A percentile compares a stretch with the other conserved stretches of the same genome.
Evolutionary conservation across 192 early-diverging fungal species (phyloP).

Genomic region (Lunasporangiospora selenospora): DNA sequence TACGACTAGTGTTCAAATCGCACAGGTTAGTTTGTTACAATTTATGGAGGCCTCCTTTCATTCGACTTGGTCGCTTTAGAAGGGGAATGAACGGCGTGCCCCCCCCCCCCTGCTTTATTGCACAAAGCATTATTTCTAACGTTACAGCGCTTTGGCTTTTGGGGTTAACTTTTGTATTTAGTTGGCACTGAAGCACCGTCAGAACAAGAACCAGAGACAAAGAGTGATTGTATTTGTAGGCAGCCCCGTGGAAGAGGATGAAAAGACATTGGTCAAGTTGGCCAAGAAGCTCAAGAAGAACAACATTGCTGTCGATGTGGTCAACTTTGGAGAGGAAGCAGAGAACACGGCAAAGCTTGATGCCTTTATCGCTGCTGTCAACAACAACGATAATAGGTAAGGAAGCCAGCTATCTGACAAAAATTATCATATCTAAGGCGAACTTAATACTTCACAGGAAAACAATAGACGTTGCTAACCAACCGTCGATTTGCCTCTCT

Average conservation of each 20-base stretch:
- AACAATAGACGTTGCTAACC: too few species aligned
- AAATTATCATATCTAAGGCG: neutral
- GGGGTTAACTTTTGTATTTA: constrained; percentile 27
- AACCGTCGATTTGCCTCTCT: neutral
- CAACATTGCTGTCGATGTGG: constrained; percentile 92
- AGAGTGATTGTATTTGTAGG: constrained; percentile 94
- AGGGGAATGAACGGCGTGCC: neutral
- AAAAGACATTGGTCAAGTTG: constrained; percentile 83
- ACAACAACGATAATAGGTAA: constrained; percentile 91
- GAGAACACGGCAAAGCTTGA: constrained; percentile 90
- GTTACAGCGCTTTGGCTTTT: neutral
- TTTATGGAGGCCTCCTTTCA: neutral
- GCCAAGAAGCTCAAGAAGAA: constrained; percentile 99
- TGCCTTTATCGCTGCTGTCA: constrained; percentile 89
- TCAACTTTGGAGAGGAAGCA: constrained; percentile 95
- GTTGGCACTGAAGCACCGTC: constrained; percentile 95
- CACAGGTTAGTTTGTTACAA: constrained; percentile 72
- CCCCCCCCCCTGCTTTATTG: neutral
- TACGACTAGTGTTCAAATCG: constrained; percentile 92
- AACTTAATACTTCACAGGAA: neutral
- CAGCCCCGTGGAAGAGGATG: constrained; percentile 86
- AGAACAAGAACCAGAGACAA: constrained; percentile 96
- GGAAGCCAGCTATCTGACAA: neutral
- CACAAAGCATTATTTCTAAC: neutral
- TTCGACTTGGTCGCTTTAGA: neutral